phyloP scores from a whole-genome alignment of 2,329 filamentous ascomycete genomes.

The Sporothrix globosa region DNA sequence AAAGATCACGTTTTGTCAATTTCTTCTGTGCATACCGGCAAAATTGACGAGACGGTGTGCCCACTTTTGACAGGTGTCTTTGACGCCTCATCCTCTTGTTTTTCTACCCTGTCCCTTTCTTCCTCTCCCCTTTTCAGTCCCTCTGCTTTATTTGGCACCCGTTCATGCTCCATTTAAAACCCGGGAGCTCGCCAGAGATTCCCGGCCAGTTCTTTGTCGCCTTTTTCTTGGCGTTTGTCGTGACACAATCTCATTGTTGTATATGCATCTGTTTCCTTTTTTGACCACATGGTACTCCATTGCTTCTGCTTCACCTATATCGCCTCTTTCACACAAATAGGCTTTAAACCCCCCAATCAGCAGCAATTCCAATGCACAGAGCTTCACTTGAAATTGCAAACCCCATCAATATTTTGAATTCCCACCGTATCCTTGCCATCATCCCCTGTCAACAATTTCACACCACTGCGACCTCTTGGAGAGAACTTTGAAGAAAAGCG shows the following conservation, averaged over 20 bases:
- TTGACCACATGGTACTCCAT: not conserved
- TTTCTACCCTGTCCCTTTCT: not conserved
- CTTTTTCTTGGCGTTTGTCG: not conserved
- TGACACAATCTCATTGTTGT: slow-evolving; percentile 17
- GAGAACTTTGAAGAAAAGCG: not conserved
- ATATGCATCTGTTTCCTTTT: not conserved
- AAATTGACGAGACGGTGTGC: slow-evolving; percentile 5
- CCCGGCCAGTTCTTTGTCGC: not conserved
- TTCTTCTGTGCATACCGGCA: slow-evolving; percentile 7
- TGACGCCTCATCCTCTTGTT: slow-evolving; percentile 14
- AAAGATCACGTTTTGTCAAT: not conserved
- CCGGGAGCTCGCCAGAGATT: slow-evolving; percentile 1
- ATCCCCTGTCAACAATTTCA: slow-evolving; percentile 18
- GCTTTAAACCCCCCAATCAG: not conserved
- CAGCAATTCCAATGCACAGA: slow-evolving; percentile 9
- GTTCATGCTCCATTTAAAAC: slow-evolving; percentile 8
- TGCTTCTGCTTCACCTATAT: not conserved
- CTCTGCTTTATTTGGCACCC: not conserved
- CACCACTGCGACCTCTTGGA: not conserved
- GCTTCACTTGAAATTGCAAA: slow-evolving; percentile 23
- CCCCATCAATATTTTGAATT: not conserved
- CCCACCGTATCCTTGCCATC: slow-evolving; percentile 11
- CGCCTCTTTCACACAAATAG: slow-evolving; percentile 2
- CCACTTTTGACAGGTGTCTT: slow-evolving; percentile 10
- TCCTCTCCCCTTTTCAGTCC: not conserved